Evolutionary conservation across 106 monocot genomes (phyloP).

Genomic region (Allium sativum): DNA sequence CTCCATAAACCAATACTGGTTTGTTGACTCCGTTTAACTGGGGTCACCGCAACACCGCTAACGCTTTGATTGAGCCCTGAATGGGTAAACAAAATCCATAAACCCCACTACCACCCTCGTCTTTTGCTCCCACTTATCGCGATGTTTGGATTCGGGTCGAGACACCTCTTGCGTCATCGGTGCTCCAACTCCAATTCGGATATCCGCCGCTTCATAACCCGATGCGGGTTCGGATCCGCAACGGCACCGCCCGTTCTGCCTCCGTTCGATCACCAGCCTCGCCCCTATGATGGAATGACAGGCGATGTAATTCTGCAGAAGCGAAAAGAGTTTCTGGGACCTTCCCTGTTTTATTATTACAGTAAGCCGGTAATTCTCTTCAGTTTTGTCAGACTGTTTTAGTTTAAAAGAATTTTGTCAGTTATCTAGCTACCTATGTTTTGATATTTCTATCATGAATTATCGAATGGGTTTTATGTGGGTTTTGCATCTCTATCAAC

Average conservation of each 20-base stretch:
- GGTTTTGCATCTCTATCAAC: too few relatives aligned
- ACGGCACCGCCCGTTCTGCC: constrained; percentile 43
- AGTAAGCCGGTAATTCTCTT: constrained; percentile 54
- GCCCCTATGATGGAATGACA: constrained; percentile 49
- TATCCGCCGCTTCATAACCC: constrained; percentile 8
- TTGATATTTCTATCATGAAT: background rate
- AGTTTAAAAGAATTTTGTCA: too few relatives aligned
- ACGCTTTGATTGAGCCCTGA: too few relatives aligned
- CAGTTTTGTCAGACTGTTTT: background rate
- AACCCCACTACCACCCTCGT: background rate
- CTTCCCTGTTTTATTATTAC: constrained; percentile 90
- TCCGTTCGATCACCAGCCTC: constrained; percentile 59
- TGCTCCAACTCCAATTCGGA: constrained; percentile 16
- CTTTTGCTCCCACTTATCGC: background rate
- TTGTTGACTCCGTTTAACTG: too few relatives aligned
- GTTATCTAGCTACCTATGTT: background rate
- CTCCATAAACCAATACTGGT: too few relatives aligned
- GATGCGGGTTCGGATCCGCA: constrained; percentile 19
- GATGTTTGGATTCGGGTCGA: constrained; percentile 10
- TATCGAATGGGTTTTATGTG: background rate
- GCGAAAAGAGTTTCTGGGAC: constrained; percentile 64
- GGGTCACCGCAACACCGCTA: too few relatives aligned
- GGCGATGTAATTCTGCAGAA: constrained; percentile 72
- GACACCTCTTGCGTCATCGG: constrained; percentile 15
- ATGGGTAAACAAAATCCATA: too few relatives aligned